Conservation (phyloP, 164 flowering plant species). For the Dillenia turbinata region DNA sequence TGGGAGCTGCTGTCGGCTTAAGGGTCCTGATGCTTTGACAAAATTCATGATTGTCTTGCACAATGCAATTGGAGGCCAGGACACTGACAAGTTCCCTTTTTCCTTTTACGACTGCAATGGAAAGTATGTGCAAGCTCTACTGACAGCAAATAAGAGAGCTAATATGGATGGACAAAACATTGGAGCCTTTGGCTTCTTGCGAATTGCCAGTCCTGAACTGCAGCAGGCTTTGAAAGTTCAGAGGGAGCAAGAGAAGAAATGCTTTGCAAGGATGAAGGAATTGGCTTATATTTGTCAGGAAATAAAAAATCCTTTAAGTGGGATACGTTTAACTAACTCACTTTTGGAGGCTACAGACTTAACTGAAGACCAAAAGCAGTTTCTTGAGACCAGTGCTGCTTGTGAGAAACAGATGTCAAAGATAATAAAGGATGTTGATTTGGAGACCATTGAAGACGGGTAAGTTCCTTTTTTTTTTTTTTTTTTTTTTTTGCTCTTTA, state of each 20-base stretch:
- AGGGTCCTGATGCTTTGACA: conserved; percentile 85
- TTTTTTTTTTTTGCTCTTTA: not conserved
- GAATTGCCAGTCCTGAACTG: conserved; percentile 85
- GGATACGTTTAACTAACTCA: conserved; percentile 73
- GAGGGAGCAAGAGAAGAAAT: conserved; percentile 67
- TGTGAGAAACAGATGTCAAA: conserved; percentile 91
- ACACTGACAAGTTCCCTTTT: conserved; percentile 73
- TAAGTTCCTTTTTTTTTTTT: conserved; percentile 22
- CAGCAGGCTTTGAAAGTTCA: conserved; percentile 76
- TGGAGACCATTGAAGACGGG: conserved; percentile 80
- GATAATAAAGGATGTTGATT: conserved; percentile 64
- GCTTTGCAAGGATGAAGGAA: conserved; percentile 75
- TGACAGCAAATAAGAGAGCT: conserved; percentile 91
- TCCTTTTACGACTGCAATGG: conserved; percentile 71
- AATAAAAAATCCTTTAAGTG: conserved; percentile 81
- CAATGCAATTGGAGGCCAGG: conserved; percentile 83
- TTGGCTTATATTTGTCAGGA: conserved; percentile 90
- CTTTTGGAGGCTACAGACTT: conserved; percentile 73
- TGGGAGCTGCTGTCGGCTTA: conserved; percentile 83
- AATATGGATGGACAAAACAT: conserved; percentile 67
- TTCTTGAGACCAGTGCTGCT: conserved; percentile 85
- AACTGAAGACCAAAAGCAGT: conserved; percentile 87
- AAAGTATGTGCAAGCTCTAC: conserved; percentile 73
- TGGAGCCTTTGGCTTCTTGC: conserved; percentile 96
- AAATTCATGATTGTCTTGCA: conserved; percentile 90